Base-by-base conservation (phyloP, 108 stramenopile genomes). In the Conticribra weissflogii region DNA sequence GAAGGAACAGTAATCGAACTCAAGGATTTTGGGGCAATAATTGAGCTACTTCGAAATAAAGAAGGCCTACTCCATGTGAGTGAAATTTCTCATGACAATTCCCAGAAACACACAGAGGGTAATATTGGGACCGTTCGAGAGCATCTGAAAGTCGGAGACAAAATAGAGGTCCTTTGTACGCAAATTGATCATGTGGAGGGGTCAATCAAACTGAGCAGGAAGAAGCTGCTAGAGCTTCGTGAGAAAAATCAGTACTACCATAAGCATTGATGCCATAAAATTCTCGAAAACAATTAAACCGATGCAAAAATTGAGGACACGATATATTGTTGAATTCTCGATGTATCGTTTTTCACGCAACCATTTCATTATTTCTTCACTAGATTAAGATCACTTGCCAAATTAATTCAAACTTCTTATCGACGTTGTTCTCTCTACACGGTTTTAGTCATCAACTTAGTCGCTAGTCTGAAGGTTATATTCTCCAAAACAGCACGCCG, bases 41-140 rank as follows among this genome's bases (percentile, higher is more conserved):
- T 97, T 50, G 92, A 93, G 68, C 60, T 97, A 9, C 72, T 94
- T n/a, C 85, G 95, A 15, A 93, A 92, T 66, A 91, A 93, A 52
- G 92, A 95, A 68, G 97, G 91, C 17, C 48, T 97, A 19, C 72
- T 96, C 21, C 97, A 97, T 70, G 81, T 94, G n/a, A 92, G 91
- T 28, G 91, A 97, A 59, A 50, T 94, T 31, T 65, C 78, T 41
- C 12, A 5, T 9, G 62, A 74, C 22, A 64, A 48, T 33, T 51
- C 71, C 19, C 78, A 74, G 16, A 71, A 70, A 24, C 83, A 88
- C 55, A 75, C 81, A 1, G 65, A 54, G 23, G 89, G 86, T 24
- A 86, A 84, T 41, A 24, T 82, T 32, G 88, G 85, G 3, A 49
- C 86, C 19, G 72, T 90, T 15, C 71, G 72, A 18, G 65, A 79